Base-by-base conservation (phyloP, 2,329 filamentous ascomycete genomes). In the Alternaria ventricosa region DNA sequence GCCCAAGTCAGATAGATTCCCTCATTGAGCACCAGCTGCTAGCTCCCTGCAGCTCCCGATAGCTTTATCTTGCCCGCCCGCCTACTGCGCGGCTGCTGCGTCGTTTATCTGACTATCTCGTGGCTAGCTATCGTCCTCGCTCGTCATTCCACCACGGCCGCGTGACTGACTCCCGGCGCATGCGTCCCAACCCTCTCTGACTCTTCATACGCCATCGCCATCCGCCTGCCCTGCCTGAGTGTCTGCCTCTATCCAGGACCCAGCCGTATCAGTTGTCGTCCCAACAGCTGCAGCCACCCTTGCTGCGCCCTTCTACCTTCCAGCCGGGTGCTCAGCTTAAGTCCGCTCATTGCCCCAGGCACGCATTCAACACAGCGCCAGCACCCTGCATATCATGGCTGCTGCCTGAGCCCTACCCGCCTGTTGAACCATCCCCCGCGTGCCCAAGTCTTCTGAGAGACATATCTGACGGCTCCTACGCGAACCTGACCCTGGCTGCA, bases 131-230 rank as follows among this genome's bases (percentile, higher is more conserved):
- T 68, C 65, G 36, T 53, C 49, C 49, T 60, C 58, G 43, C 67
- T 67, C 75, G 75, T 78, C 75, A 77, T 75, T 68, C 64, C 72
- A 63, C 58, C 68, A 72, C 75, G 75, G 76, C 60, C 76, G 75
- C 75, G 75, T 75, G 72, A 73, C 75, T 70, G 65, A 45, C n/a
- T 57, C 60, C 61, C 28, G 60, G 68, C 67, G 59, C 68, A 68
- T 61, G 60, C 71, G 57, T 56, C 65, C 58, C 67, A 68, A 67
- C 67, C 57, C 65, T 74, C 70, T 71, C 71, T 71, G 64, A 66
- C 71, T 69, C 53, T 57, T 55, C 56, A 55, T 47, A 61, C 56
- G 61, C 65, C 62, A 60, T 57, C 55, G 51, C 44, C 58, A 58
- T 57, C 63, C 56, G 51, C 44, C 58, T 49, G 28, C 54, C 59